Conservation (phyloP, 2,329 filamentous ascomycete genomes). For the Trichoderma arundinaceum region DNA sequence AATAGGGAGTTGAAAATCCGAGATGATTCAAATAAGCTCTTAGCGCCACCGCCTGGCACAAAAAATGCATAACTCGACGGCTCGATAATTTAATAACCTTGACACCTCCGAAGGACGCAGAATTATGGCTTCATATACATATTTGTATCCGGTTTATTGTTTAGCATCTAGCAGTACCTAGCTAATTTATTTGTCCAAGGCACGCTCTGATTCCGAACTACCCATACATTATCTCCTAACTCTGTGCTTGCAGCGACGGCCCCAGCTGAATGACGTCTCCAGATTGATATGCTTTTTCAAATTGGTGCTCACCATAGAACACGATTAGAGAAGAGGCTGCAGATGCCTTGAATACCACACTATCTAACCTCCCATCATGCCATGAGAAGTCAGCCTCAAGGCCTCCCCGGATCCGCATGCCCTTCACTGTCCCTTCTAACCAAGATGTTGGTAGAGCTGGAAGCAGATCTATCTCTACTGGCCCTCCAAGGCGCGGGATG, state of each 20-base stretch:
- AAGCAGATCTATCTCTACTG: slow-evolving; percentile 28
- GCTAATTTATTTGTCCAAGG: too few species aligned
- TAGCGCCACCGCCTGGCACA: slow-evolving; percentile 11
- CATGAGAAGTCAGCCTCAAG: slow-evolving; percentile 23
- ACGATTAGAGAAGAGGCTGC: slow-evolving; percentile 12
- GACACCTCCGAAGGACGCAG: too few species aligned
- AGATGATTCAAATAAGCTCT: neutral
- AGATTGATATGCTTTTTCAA: slow-evolving; percentile 6
- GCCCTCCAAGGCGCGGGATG: slow-evolving; percentile 17
- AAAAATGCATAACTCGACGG: neutral
- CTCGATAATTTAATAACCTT: neutral
- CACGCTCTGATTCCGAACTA: too few species aligned
- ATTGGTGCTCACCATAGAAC: slow-evolving; percentile 24
- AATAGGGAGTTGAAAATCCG: neutral
- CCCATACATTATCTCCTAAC: neutral
- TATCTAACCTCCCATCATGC: slow-evolving; percentile 15
- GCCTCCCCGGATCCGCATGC: slow-evolving; percentile 19
- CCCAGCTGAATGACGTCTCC: slow-evolving; percentile 24
- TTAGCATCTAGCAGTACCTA: too few species aligned
- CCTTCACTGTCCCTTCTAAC: slow-evolving; percentile 21
- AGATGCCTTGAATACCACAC: slow-evolving; percentile 13
- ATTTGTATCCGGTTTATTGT: too few species aligned
- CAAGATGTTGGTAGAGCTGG: slow-evolving; percentile 27
- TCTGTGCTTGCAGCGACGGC: slow-evolving; percentile 26
- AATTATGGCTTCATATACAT: too few species aligned